phyloP scores from a whole-genome alignment of 2,329 filamentous ascomycete genomes.

The Trichoderma koningii region DNA sequence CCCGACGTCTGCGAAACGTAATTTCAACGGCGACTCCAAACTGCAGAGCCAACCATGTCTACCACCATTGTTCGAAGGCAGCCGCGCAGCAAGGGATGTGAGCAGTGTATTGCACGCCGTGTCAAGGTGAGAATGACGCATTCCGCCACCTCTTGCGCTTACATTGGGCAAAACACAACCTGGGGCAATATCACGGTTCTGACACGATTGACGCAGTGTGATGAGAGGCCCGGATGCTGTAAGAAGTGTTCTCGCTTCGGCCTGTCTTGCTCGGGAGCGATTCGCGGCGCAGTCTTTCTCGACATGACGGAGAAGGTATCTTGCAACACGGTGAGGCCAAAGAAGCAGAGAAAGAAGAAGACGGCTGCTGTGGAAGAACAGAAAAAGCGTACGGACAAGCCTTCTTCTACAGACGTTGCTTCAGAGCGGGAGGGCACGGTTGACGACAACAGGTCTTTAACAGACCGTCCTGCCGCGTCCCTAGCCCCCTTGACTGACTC shows the following conservation, averaged over 20 bases:
- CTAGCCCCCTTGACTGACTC: background rate
- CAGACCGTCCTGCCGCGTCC: background rate
- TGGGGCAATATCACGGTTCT: background rate
- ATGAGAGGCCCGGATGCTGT: conserved; percentile 19
- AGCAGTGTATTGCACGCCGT: conserved; percentile 18
- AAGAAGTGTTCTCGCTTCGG: conserved; percentile 20
- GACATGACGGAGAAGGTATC: conserved; percentile 23
- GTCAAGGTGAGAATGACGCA: conserved; percentile 5
- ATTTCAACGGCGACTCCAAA: background rate
- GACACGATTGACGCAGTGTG: conserved; percentile 1
- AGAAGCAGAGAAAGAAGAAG: background rate
- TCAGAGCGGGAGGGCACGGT: background rate
- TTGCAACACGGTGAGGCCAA: background rate
- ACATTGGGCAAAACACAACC: background rate
- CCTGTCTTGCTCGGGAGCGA: conserved; percentile 1
- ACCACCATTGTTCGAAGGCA: background rate
- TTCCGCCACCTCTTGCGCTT: background rate
- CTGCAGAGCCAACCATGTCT: background rate
- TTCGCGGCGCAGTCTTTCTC: conserved; percentile 15
- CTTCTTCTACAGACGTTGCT: background rate
- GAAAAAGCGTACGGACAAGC: background rate
- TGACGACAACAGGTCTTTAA: background rate
- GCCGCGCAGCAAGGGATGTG: conserved; percentile 22
- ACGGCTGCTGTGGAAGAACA: background rate
- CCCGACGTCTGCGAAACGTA: no score